These are phyloP conservation scores for Taiozyma sp. DNA, from an alignment of 1,139 yeast species.

Conservation along the genomic window DNA sequence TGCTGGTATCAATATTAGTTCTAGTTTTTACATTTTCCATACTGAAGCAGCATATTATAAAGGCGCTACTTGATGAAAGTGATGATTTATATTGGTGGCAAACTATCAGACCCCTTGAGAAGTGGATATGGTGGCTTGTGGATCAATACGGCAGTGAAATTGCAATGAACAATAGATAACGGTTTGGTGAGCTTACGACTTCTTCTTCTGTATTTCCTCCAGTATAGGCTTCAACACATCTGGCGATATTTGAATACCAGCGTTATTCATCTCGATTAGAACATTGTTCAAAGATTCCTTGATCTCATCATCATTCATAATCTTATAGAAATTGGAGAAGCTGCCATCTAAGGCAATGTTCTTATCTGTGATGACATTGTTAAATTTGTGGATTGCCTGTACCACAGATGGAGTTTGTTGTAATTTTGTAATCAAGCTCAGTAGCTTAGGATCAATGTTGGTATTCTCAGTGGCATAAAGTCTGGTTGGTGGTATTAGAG, in stretches of 20 bases:
- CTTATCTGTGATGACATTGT: not conserved
- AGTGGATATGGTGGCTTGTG: not conserved
- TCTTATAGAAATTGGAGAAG: not conserved
- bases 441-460: not conserved
- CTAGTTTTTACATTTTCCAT: not conserved
- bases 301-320: constrained; percentile 1
- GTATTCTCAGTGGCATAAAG: not conserved
- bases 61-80: not conserved
- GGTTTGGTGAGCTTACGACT: not conserved
- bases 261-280: not conserved
- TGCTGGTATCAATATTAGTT: not conserved
- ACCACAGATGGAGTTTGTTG: not conserved
- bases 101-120: not conserved
- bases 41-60: not conserved
- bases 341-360: not conserved
- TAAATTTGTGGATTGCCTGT: constrained; percentile 21
- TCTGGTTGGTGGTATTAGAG: not conserved
- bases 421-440: not conserved
- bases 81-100: constrained; percentile 5
- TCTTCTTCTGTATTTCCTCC: not conserved
- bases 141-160: not conserved
- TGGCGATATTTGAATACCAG: not conserved
- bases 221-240: constrained; percentile 1
- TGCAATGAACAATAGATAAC: not conserved
- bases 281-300: not conserved